Base-by-base conservation (phyloP, 768 basidiomycete genomes). In the Sistotremastrum niveocremeum region DNA sequence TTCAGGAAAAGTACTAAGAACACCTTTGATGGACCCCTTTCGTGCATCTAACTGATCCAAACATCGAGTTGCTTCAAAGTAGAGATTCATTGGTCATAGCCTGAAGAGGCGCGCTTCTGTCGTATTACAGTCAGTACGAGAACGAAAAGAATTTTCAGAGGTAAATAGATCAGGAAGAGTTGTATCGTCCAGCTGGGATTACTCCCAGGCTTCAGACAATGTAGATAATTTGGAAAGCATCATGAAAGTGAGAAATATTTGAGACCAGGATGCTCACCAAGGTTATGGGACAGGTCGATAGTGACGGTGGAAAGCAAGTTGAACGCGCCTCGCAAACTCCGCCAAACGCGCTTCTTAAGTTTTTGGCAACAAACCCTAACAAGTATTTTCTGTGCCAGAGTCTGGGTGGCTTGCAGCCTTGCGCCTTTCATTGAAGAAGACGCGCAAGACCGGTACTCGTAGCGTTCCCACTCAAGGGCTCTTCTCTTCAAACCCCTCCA, bases 11-110 rank as follows among this genome's bases (percentile, higher is more conserved):
- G 76, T 74, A 12, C 77, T 76, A 37, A 94, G 66, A 34, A 89
- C 63, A 45, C 91, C 76, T 58, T 94, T 91, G 57, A 97, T 84
- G 9, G 88, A 93, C n/a, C 90, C 91, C 61, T 89, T 73, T 60
- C 84, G 90, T 39, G 77, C 74, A 59, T 93, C 85, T 49, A 97
- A 72, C 54, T 80, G 81, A 59, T 94, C 89, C 55, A 97, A 68
- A 4, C 79, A 72, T 56, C 79, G 72, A 53, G 82, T 82, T 52
- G 89, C 87, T 61, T 87, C 81, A 67, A 89, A 89, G 68, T 95
- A 95, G 67, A 94, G 91, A 69, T 93, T 93, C 91, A 95, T 94
- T 63, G 58, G 31, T 20, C 47, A 34, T 34, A 12, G 39, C 47
- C 50, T 34, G 35, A 48, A 41, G 31, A 28, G 34, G 33, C 10